Conservation (phyloP, 768 basidiomycete species). For the Chalciporus chontae region DNA sequence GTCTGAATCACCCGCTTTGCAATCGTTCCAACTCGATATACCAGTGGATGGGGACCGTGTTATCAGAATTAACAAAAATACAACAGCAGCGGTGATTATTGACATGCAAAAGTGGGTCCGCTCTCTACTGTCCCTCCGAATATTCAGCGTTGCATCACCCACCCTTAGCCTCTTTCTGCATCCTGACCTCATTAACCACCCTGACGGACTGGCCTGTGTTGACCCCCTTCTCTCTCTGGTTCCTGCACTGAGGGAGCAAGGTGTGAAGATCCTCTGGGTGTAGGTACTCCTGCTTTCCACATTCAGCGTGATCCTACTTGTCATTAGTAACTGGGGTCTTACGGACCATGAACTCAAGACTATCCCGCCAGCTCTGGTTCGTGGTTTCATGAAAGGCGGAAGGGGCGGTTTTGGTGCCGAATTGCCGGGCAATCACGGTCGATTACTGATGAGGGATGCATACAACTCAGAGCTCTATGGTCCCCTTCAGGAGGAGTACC, state of each 20-base stretch:
- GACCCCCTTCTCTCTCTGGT: constrained; percentile 49
- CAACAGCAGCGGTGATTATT: constrained; percentile 57
- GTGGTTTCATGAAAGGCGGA: constrained; percentile 49
- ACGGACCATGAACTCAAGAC: constrained; percentile 59
- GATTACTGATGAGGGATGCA: constrained; percentile 54
- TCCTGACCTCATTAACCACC: constrained; percentile 52
- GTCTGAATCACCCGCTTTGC: constrained; percentile 30
- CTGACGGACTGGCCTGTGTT: constrained; percentile 55
- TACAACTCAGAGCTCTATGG: constrained; percentile 62
- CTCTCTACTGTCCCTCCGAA: neutral
- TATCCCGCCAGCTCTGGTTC: constrained; percentile 57
- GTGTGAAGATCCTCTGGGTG: constrained; percentile 65
- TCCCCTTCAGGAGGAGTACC: constrained; percentile 53
- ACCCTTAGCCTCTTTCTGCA: constrained; percentile 59
- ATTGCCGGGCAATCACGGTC: constrained; percentile 51
- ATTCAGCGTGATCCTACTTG: neutral
- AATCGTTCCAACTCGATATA: constrained; percentile 47
- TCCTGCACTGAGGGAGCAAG: constrained; percentile 44
- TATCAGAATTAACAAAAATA: constrained; percentile 46
- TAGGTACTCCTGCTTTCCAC: constrained; percentile 28
- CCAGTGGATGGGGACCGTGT: constrained; percentile 48
- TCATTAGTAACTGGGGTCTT: constrained; percentile 64
- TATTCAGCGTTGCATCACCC: constrained; percentile 1
- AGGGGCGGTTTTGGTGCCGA: constrained; percentile 52
- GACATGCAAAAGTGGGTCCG: constrained; percentile 71